Evolutionary conservation across 331 rosid genomes (phyloP), one percentile per base, ranked within the genome.

Genomic region (Rosa hybrid): DNA sequence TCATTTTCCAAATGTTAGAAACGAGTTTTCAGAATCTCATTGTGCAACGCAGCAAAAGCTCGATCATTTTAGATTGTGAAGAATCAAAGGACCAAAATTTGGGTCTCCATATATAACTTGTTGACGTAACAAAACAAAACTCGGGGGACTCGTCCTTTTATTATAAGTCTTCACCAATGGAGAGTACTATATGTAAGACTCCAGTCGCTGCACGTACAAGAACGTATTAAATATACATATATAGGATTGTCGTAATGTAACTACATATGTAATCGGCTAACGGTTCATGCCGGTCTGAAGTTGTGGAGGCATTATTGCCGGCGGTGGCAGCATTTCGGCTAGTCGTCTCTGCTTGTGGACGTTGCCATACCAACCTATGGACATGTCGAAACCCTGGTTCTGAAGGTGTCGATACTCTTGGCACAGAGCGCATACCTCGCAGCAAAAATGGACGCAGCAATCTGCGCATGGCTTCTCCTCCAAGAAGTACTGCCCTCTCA

Each of bases 351-450:
- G 83, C 77, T 84, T 84, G 63, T 82, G 71, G 34, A 73, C 71
- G 69, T 87, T 87, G 9, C 84, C 88, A n/a, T 84, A 78, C 88
- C 90, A 84, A 16, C 90, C 90, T 75, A 84, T 77, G 14, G 90
- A 84, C 87, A 89, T 83, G 71, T 81, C 81, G n/a, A 84, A 78
- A 69, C 92, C 91, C 3, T 80, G 87, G 76, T 80, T 76, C 41
- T 82, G 82, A 60, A 90, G 90, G 57, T 87, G 78, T 21, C 91
- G 71, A 38, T 86, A 84, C 62, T 87, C 89, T 76, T 89, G 91
- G 81, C 91, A 87, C 71, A 89, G 65, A 41, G 88, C 83, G 46
- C 91, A 89, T 5, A 23, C 50, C 80, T 84, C 80, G 50, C 89
- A 86, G 1, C 68, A 56, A n/a, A 80, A 77, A 79, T 86, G 86